These are phyloP conservation scores for Debaryomyces hansenii DNA, from an alignment of 805 yeast species.

Conservation along the genomic window DNA sequence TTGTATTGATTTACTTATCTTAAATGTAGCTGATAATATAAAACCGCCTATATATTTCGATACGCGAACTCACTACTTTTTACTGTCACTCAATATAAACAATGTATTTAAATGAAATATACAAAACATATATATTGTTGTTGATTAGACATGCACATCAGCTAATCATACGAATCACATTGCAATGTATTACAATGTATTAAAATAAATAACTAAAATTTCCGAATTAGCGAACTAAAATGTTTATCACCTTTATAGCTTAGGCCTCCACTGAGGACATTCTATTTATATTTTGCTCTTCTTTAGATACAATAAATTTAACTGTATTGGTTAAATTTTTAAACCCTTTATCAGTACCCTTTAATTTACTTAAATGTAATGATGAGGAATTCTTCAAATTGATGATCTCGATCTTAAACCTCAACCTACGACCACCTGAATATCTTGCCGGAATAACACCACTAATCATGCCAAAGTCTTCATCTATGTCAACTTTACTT, in stretches of 20 bases:
- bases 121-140: too few relatives aligned
- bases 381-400: slow-evolving; percentile 38
- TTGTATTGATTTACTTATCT: neutral
- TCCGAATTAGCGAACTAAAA: neutral
- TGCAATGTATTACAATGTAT: too few relatives aligned
- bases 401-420: slow-evolving; percentile 44
- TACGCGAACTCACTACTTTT: too few relatives aligned
- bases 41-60: too few relatives aligned
- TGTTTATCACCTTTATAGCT: neutral
- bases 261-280: neutral
- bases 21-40: neutral
- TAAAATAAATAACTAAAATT: neutral
- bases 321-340: slow-evolving; percentile 43
- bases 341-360: slow-evolving; percentile 49
- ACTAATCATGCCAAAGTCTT: slow-evolving; percentile 42
- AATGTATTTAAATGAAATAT: too few relatives aligned
- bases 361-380: slow-evolving; percentile 41
- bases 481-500: slow-evolving; percentile 40
- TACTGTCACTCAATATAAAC: too few relatives aligned
- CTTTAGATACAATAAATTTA: slow-evolving; percentile 45
- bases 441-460: slow-evolving; percentile 50
- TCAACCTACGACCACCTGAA: slow-evolving; percentile 49
- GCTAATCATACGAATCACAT: too few relatives aligned
- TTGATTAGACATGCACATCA: too few relatives aligned
- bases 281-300: slow-evolving; percentile 27